Evolutionary conservation across 2,329 filamentous ascomycete species (phyloP).

Genomic region (Leptoxyphium fumago): DNA sequence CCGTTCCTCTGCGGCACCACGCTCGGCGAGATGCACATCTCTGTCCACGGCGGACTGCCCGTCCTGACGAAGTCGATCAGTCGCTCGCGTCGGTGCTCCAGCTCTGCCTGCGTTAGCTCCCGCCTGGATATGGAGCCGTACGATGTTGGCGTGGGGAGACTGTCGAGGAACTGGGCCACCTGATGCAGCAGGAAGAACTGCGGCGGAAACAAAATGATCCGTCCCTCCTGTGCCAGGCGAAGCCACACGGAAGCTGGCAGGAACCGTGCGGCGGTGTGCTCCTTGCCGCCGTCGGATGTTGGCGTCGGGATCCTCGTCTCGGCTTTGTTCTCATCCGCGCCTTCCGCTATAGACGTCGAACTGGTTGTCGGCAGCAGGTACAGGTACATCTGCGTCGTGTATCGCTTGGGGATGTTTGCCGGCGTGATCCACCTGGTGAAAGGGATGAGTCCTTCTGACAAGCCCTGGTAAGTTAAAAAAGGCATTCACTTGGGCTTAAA

Average conservation of each 20-base stretch:
- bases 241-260: conserved; percentile 58
- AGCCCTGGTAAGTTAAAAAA: not conserved
- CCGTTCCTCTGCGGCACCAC: conserved; percentile 21
- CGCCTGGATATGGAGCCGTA: conserved; percentile 15
- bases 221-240: conserved; percentile 41
- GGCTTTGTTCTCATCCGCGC: conserved; percentile 10
- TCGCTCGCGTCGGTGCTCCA: conserved; percentile 36
- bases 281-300: conserved; percentile 53
- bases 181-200: conserved; percentile 62
- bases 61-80: conserved; percentile 40
- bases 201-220: conserved; percentile 79
- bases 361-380: conserved; percentile 56
- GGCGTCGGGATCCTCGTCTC: conserved; percentile 52
- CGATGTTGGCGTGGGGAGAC: conserved; percentile 14
- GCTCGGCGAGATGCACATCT: conserved; percentile 29
- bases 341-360: conserved; percentile 19
- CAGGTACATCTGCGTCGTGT: conserved; percentile 93
- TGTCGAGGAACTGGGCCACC: conserved; percentile 18
- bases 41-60: conserved; percentile 27
- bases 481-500: not conserved
- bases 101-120: conserved; percentile 17
- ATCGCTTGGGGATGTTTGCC: conserved; percentile 53
- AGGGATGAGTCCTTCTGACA: conserved; percentile 49
- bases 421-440: conserved; percentile 93
- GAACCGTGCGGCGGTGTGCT: conserved; percentile 66